These are phyloP conservation scores for Penicillium sp. DNA, from an alignment of 2,329 filamentous ascomycete species.

Conservation along the genomic window DNA sequence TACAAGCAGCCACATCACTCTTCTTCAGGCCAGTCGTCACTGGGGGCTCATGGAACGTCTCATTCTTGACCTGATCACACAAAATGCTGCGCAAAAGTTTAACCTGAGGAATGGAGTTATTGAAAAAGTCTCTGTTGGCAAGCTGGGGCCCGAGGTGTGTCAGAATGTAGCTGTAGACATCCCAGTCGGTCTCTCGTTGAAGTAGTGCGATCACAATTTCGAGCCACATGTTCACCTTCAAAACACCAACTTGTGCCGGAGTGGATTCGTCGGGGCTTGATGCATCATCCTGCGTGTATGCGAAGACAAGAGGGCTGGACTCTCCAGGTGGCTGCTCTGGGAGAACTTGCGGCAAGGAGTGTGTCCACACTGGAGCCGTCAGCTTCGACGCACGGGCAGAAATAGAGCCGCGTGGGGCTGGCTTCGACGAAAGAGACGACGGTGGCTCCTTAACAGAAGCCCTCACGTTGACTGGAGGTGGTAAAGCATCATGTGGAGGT, in stretches of 20 bases:
- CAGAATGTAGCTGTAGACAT: slow-evolving; percentile 84
- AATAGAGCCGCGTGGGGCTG: slow-evolving; percentile 30
- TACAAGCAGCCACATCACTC: slow-evolving; percentile 80
- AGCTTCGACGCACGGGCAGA: slow-evolving; percentile 34
- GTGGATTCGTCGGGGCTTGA: slow-evolving; percentile 28
- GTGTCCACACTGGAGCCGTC: slow-evolving; percentile 53
- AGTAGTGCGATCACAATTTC: slow-evolving; percentile 70
- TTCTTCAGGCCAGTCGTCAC: slow-evolving; percentile 72
- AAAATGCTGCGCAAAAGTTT: slow-evolving; percentile 69
- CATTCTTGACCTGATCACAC: slow-evolving; percentile 76
- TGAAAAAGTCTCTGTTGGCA: slow-evolving; percentile 82
- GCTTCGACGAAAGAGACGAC: slow-evolving; percentile 28
- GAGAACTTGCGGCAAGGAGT: slow-evolving; percentile 50
- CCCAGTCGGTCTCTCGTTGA: slow-evolving; percentile 74
- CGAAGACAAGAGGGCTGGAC: slow-evolving; percentile 50
- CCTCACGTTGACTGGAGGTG: slow-evolving; percentile 27
- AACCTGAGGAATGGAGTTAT: slow-evolving; percentile 67
- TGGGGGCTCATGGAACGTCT: slow-evolving; percentile 77
- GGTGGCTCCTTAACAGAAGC: slow-evolving; percentile 30
- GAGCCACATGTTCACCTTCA: slow-evolving; percentile 68
- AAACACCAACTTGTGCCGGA: slow-evolving; percentile 38
- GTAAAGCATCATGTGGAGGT: slow-evolving; percentile 37
- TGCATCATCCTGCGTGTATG: slow-evolving; percentile 38
- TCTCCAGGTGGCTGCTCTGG: slow-evolving; percentile 50
- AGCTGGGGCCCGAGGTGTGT: slow-evolving; percentile 83